Base-by-base conservation (phyloP, 2,329 filamentous ascomycete species). In the Phoma herbarum region DNA sequence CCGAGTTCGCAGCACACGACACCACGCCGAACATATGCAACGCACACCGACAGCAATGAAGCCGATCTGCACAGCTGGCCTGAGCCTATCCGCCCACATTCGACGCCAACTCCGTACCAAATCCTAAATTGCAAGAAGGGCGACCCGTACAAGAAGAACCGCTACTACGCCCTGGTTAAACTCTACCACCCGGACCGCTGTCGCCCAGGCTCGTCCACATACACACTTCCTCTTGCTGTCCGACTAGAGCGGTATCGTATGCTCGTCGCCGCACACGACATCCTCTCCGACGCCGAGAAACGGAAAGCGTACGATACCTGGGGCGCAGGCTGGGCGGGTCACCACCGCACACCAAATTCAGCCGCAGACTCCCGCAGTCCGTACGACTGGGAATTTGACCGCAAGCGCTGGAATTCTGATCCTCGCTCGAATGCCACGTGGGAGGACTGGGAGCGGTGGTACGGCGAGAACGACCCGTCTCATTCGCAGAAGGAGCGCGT, bases 101-200 rank as follows among this genome's bases (percentile, higher is more conserved):
- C 75, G 16, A 72, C 75, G 25, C 91, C 91, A 1, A 94, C 93
- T 0, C 95, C 95, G 1, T 98, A 99, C 80, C 91, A 98, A 71
- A 91, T 99, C 73, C 88, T 98, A 70, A 82, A 85, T 29, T 80
- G 85, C 63, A 79, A 81, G 52, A 85, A 80, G 66, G 81, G 81
- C 57, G 87, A 86, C 14, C 85, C 87, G 2, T 98, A 99, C 77
- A 89, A 86, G 62, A 98, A 99, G 78, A 80, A 84, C 42, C 87
- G 87, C 59, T 99, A 93, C 83, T 95, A 96, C 77, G 86, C 94
- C 72, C 86, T 99, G 51, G 95, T 96, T 57, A 99, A 98, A 81
- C 83, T 96, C 45, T 99, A 99, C 80, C 95, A 99, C 73, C 95
- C 95, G 0, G 95, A 99, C 77, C 86, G 85, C 59, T 74, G 72